These are phyloP conservation scores for Coemansia aciculifera DNA, from an alignment of 192 early-diverging fungal genomes.

Conservation along the genomic window DNA sequence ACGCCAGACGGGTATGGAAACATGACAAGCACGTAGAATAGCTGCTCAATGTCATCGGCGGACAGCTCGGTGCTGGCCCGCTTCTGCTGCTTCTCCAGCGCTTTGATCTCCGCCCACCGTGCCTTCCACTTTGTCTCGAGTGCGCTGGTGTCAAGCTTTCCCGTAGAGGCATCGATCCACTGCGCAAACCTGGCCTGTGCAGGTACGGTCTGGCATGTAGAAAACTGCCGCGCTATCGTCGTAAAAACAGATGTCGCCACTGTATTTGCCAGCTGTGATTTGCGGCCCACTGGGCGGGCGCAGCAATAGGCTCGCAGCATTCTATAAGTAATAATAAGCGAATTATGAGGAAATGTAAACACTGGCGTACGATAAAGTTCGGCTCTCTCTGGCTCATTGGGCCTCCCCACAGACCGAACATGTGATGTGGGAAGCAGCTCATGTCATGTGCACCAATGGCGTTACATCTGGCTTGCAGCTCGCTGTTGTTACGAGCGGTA, in stretches of 20 bases:
- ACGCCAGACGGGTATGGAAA: slow-evolving; percentile 94
- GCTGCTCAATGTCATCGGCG: slow-evolving; percentile 43
- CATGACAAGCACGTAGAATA: slow-evolving; percentile 89
- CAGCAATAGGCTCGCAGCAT: slow-evolving; percentile 6
- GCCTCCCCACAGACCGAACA: too few species aligned
- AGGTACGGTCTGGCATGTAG: not conserved
- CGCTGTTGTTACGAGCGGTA: too few species aligned
- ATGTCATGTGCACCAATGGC: too few species aligned
- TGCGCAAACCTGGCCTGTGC: slow-evolving; percentile 21
- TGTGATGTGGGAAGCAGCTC: too few species aligned
- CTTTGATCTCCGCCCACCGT: slow-evolving; percentile 43
- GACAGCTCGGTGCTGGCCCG: slow-evolving; percentile 3
- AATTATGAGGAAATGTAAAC: not conserved
- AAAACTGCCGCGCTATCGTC: not conserved
- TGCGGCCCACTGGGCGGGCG: slow-evolving; percentile 1
- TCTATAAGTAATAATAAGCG: too few species aligned
- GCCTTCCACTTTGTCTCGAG: slow-evolving; percentile 67
- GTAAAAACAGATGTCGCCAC: not conserved
- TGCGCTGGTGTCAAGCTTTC: slow-evolving; percentile 54
- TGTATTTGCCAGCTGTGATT: too few species aligned
- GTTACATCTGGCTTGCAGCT: too few species aligned
- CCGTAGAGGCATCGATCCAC: slow-evolving; percentile 41
- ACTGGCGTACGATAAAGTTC: too few species aligned
- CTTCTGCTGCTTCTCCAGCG: not conserved
- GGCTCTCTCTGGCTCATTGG: too few species aligned